Conservation (phyloP, 306 rosid species). For the Quercus mongolica region DNA sequence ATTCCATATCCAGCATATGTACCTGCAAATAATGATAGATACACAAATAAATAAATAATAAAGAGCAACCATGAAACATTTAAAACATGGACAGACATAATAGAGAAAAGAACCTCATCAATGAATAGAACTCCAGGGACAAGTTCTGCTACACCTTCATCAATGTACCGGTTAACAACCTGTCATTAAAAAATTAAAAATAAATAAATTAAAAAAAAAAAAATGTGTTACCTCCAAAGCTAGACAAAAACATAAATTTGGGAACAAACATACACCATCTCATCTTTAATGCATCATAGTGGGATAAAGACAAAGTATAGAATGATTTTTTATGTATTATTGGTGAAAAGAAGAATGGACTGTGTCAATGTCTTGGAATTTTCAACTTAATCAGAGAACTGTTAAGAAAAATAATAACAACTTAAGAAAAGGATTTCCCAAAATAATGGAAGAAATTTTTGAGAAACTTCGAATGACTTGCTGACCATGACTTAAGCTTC, state of each 20-base stretch:
- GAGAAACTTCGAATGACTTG: background rate
- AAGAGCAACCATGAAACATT: slow-evolving; percentile 3
- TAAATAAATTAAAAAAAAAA: background rate
- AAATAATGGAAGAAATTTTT: background rate
- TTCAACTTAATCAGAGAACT: background rate
- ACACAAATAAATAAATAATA: background rate
- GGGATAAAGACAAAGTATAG: background rate
- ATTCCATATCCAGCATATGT: slow-evolving; percentile 96
- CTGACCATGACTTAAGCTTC: background rate
- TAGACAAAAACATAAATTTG: background rate
- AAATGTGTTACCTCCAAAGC: too few relatives aligned
- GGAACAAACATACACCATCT: background rate
- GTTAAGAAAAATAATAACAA: background rate
- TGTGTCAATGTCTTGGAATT: background rate
- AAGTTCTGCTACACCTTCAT: slow-evolving; percentile 98
- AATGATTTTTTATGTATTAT: background rate
- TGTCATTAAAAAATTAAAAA: slow-evolving; percentile 26
- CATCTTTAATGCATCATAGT: background rate
- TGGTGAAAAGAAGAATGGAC: background rate
- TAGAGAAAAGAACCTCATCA: slow-evolving; percentile 51
- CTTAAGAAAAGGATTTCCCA: background rate
- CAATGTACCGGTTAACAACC: slow-evolving; percentile 94
- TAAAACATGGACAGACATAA: background rate
- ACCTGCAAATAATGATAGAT: slow-evolving; percentile 49
- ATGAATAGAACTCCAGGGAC: slow-evolving; percentile 96